phyloP scores from a whole-genome alignment of 306 rosid species.

The Rosa multiflora region DNA sequence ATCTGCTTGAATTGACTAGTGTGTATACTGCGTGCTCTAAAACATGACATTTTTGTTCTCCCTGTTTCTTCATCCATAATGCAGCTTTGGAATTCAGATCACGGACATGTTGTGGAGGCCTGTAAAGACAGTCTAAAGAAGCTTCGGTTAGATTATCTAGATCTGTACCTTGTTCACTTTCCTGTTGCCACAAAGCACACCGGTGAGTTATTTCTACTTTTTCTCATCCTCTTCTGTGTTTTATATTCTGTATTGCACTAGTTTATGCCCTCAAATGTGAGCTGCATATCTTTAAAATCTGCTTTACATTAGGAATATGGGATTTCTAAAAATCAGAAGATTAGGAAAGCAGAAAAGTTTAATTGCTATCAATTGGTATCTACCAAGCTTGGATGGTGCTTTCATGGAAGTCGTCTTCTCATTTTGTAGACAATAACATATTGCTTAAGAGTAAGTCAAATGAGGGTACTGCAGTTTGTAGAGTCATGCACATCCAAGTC shows the following conservation, averaged over 20 bases:
- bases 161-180: constrained; percentile 83
- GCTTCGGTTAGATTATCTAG: constrained; percentile 76
- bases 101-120: constrained; percentile 84
- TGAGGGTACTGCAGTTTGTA: neutral
- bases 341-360: neutral
- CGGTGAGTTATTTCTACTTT: constrained; percentile 36
- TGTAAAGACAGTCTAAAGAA: constrained; percentile 87
- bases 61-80: too few relatives aligned
- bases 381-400: neutral
- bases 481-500: neutral
- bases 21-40: too few relatives aligned
- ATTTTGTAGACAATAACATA: neutral
- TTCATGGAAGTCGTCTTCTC: neutral
- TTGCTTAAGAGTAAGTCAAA: neutral
- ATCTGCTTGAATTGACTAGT: constrained; percentile 9
- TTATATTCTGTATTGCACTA: neutral
- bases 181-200: constrained; percentile 79
- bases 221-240: neutral
- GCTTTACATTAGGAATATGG: neutral
- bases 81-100: constrained; percentile 99
- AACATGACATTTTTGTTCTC: too few relatives aligned
- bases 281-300: neutral
- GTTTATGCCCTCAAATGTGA: neutral
- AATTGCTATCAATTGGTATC: neutral
- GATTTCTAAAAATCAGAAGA: neutral